Percentiles rank a stretch among this genome's conserved stretches.
Evolutionary conservation across 345 rosid genomes (phyloP).

Genomic region (Brassica incana): DNA sequence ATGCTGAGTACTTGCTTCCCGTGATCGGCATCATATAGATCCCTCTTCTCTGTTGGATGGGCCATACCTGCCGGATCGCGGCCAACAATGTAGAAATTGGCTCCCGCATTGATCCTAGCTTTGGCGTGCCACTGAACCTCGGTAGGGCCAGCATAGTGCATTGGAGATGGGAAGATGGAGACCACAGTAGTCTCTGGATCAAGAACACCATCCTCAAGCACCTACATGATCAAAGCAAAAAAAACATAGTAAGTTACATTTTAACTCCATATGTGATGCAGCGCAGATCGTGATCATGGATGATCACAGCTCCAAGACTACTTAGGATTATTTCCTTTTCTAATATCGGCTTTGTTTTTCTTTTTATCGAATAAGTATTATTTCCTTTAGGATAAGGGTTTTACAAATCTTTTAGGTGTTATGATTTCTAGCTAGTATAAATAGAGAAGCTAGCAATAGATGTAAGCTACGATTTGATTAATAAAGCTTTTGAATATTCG

Average conservation of each 20-base stretch:
- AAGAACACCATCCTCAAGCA: constrained; percentile 89
- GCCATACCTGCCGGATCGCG: constrained; percentile 98
- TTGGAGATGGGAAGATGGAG: constrained; percentile 95
- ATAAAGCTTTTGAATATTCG: no score
- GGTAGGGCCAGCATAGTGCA: constrained; percentile 97
- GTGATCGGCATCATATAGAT: constrained; percentile 91
- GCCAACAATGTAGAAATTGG: constrained; percentile 97
- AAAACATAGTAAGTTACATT: background rate
- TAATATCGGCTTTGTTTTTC: no score
- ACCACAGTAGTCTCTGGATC: constrained; percentile 98
- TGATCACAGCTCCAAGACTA: no score
- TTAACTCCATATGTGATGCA: background rate
- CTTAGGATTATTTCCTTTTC: no score
- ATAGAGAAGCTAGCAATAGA: no score
- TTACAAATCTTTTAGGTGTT: no score
- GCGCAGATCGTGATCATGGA: no score
- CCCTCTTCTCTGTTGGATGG: constrained; percentile 88
- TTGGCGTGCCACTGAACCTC: constrained; percentile 99
- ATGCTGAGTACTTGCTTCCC: constrained; percentile 91
- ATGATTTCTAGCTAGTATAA: no score
- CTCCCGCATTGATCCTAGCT: constrained; percentile 96
- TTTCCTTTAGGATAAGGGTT: no score
- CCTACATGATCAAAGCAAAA: constrained; percentile 46
- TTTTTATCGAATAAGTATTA: no score
- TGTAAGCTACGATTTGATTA: no score